A percentile compares a stretch with the other conserved stretches of the same genome.
These are phyloP conservation scores for Lathyrus aphaca DNA, from an alignment of 306 rosid genomes.

Conservation along the genomic window DNA sequence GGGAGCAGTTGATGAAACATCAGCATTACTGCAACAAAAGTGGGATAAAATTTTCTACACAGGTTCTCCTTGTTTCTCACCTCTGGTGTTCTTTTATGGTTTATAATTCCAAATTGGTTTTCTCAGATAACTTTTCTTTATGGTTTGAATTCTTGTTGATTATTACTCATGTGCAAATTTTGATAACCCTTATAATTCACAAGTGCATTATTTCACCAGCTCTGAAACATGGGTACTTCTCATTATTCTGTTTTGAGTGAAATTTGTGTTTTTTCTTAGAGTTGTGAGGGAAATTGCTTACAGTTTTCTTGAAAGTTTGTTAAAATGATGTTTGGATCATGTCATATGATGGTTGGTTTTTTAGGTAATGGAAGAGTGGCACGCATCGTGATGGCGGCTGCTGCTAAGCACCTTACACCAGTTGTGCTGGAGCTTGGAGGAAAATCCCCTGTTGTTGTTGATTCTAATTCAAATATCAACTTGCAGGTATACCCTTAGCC, in stretches of 20 bases:
- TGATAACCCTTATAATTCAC: neutral
- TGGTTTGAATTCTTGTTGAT: slow-evolving; percentile 2
- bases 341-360: slow-evolving; percentile 19
- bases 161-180: too few species aligned
- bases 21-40: slow-evolving; percentile 87
- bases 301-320: neutral
- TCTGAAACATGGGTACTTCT: too few species aligned
- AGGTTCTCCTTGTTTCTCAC: slow-evolving; percentile 56
- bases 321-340: slow-evolving; percentile 7
- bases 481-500: slow-evolving; percentile 51
- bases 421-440: slow-evolving; percentile 98
- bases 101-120: slow-evolving; percentile 33
- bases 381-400: slow-evolving; percentile 93
- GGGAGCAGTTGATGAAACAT: slow-evolving; percentile 84
- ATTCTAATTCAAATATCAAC: slow-evolving; percentile 66
- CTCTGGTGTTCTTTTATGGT: slow-evolving; percentile 20
- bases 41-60: slow-evolving; percentile 99
- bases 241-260: too few species aligned
- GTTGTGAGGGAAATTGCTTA: neutral
- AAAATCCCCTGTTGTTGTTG: slow-evolving; percentile 88
- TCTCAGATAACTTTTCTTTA: neutral
- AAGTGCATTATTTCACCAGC: slow-evolving; percentile 1
- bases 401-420: slow-evolving; percentile 97
- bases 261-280: neutral
- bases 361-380: slow-evolving; percentile 83